These are phyloP conservation scores for Colletotrichum camelliae DNA, from an alignment of 2,329 filamentous ascomycete species.

Conservation along the genomic window DNA sequence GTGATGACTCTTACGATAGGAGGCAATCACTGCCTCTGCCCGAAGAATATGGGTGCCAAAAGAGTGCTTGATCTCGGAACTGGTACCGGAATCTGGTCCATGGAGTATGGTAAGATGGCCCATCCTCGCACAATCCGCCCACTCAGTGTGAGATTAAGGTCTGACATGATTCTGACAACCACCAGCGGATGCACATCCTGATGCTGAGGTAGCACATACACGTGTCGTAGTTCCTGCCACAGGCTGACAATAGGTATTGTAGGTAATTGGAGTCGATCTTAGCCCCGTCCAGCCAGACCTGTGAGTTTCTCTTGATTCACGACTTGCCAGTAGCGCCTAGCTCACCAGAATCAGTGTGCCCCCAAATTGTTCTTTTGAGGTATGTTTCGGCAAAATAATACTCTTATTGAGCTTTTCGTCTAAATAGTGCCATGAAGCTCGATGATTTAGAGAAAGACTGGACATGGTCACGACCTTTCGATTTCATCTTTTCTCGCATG, in stretches of 20 bases:
- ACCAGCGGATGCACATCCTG: constrained; percentile 33
- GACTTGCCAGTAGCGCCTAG: constrained; percentile 19
- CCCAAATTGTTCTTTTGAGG: constrained; percentile 45
- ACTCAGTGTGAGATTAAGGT: background rate
- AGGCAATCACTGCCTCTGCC: constrained; percentile 31
- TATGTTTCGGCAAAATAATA: background rate
- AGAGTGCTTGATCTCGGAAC: constrained; percentile 52
- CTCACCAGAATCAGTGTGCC: constrained; percentile 34
- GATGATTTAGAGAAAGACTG: constrained; percentile 40
- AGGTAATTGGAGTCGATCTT: constrained; percentile 14
- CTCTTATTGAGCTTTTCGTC: background rate
- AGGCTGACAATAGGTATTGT: background rate
- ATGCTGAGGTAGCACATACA: constrained; percentile 27
- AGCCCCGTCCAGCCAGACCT: constrained; percentile 10
- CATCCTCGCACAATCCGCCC: background rate
- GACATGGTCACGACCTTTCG: constrained; percentile 35
- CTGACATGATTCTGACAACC: background rate
- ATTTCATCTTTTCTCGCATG: constrained; percentile 38
- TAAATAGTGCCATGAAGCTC: constrained; percentile 30
- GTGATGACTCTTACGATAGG: constrained; percentile 35
- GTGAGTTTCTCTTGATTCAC: background rate
- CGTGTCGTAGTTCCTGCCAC: background rate
- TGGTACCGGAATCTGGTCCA: constrained; percentile 49
- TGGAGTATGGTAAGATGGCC: constrained; percentile 42
- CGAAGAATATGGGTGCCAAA: constrained; percentile 25